Conservation (phyloP, 768 basidiomycete species). For the Kwoniella shandongensis region DNA sequence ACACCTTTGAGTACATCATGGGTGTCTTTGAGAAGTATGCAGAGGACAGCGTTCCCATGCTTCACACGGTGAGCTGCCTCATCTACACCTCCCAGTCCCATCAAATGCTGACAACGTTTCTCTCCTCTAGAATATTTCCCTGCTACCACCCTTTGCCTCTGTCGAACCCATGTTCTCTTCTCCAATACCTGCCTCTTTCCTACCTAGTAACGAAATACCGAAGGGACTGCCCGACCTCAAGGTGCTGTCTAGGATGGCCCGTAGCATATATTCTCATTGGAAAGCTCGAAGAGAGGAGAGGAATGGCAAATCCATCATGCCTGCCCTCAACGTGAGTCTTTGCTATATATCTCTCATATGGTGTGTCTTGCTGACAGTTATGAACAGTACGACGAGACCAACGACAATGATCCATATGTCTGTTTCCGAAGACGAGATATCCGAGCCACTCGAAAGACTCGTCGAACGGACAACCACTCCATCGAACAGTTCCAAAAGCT, state of each 20-base stretch:
- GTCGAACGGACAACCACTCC: conserved; percentile 82
- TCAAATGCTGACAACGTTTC: not conserved
- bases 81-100: not conserved
- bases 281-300: conserved; percentile 76
- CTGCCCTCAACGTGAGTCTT: conserved; percentile 73
- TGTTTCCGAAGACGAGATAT: conserved; percentile 95
- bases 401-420: conserved; percentile 87
- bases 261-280: conserved; percentile 83
- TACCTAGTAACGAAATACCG: conserved; percentile 70
- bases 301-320: conserved; percentile 80
- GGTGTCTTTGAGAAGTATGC: conserved; percentile 88
- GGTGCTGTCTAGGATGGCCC: conserved; percentile 68
- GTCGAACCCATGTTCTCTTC: conserved; percentile 62
- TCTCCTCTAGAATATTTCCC: conserved; percentile 51
- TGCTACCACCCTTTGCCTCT: conserved; percentile 58
- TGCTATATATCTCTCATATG: not conserved
- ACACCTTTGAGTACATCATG: conserved; percentile 94
- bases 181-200: conserved; percentile 63
- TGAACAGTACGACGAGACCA: conserved; percentile 77
- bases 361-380: conserved; percentile 1
- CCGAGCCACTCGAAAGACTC: conserved; percentile 90
- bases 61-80: conserved; percentile 74
- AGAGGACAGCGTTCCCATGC: conserved; percentile 81
- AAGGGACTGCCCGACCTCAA: conserved; percentile 66
- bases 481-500: conserved; percentile 85